Evolutionary conservation across 2,329 filamentous ascomycete genomes (phyloP), one percentile per base, ranked within the genome.

Genomic region (Aspergillus fructus): DNA sequence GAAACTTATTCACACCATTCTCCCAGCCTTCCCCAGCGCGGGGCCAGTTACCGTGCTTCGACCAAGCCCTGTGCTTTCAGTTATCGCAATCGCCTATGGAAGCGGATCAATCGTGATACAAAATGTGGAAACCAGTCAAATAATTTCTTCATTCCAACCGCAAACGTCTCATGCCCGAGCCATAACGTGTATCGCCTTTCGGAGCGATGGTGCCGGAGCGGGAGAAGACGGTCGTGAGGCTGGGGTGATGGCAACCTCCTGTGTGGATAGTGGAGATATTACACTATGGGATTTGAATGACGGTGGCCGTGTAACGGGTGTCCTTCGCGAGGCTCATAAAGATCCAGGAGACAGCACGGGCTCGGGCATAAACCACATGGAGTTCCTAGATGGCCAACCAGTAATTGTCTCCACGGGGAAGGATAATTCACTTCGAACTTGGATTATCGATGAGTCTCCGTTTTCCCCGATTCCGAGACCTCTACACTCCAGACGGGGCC

Each of bases 261-360:
- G 90, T 21, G 80, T 81, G 24, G 81, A 84, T 4, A 93, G 85
- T 60, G 93, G 94, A 34, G 94, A 99, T 73, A 85, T 99, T 45
- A 96, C 91, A 0, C 89, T 99, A 62, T 99, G 94, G 94, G 94
- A 99, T 72, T 81, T 99, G 56, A 97, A 97, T 71, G 83, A 89
- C 39, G 92, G 92, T 15, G 92, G 92, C 5, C 87, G 91, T 65
- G 87, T 96, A 55, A 90, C 90, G 76, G 93, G 94, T 48, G 85
- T 96, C 12, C 81, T 99, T 37, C 86, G 93, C 64, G 90, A 91
- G 55, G 94, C 93, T 0, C 94, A 99, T 72, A 91, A 92, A 56
- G 65, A 70, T 24, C 70, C 78, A n/a, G 75, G 72, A 21, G 63
- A 67, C 43, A 82, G 89, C 17, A 82, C 85, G 13, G 89, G 90